A percentile compares a stretch with the other conserved stretches of the same genome.
phyloP scores from a whole-genome alignment of 371 early-diverging fungal species.

The Mortierella sp. region DNA sequence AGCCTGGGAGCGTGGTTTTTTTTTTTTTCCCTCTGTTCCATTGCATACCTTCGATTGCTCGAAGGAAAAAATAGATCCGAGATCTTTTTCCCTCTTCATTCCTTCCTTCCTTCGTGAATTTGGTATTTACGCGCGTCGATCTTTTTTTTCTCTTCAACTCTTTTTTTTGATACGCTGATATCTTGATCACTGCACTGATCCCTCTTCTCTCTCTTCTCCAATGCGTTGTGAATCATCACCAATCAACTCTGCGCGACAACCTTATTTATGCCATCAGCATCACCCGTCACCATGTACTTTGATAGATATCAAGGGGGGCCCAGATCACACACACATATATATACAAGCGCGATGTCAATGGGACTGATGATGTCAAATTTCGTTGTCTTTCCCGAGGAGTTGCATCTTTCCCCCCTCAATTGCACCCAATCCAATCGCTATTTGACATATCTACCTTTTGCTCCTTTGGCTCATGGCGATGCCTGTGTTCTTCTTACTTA shows the following conservation, averaged over 20 bases:
- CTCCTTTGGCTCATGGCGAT: neutral
- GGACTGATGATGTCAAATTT: neutral
- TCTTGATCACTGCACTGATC: neutral
- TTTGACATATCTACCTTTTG: neutral
- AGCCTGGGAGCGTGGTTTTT: too few species aligned
- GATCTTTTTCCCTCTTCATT: too few species aligned
- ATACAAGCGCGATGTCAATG: neutral
- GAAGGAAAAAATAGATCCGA: too few species aligned
- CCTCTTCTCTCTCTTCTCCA: neutral
- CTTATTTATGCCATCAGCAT: neutral
- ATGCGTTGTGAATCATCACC: conserved; percentile 22
- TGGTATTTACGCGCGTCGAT: neutral
- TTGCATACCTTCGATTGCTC: too few species aligned
- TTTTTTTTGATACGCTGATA: neutral
- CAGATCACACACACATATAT: neutral
- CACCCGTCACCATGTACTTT: neutral
- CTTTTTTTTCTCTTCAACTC: neutral
- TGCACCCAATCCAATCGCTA: neutral
- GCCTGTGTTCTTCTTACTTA: neutral
- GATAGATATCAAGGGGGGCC: neutral
- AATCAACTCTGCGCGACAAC: conserved; percentile 24
- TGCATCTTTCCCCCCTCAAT: neutral
- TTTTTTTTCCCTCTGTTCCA: too few species aligned
- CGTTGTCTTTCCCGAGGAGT: neutral
- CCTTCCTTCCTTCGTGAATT: neutral